A percentile compares a stretch with the other conserved stretches of the same genome.
These are phyloP conservation scores for Calamus simplicifolius DNA, from an alignment of 176 grass and related monocot genomes.

Conservation along the genomic window DNA sequence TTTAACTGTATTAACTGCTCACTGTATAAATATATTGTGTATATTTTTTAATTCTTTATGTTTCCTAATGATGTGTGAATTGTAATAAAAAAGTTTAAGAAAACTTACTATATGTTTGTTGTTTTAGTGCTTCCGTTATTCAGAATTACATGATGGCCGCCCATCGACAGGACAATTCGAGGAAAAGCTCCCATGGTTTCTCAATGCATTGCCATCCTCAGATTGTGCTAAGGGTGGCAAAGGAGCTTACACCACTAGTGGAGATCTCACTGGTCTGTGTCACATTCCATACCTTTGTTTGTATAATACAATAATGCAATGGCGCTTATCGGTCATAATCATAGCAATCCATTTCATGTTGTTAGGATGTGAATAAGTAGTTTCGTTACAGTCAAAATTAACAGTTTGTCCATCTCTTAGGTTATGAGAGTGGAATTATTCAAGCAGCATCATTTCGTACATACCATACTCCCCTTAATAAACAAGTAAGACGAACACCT, in stretches of 20 bases:
- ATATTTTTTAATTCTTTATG: too few relatives aligned
- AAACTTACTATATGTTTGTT: slow-evolving; percentile 19
- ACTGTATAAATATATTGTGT: too few relatives aligned
- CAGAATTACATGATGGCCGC: slow-evolving; percentile 75
- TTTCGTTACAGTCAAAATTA: not conserved
- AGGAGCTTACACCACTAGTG: slow-evolving; percentile 95
- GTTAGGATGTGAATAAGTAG: too few relatives aligned
- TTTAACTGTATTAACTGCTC: too few relatives aligned
- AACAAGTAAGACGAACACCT: slow-evolving; percentile 56
- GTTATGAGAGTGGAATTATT: slow-evolving; percentile 70
- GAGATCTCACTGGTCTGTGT: slow-evolving; percentile 69
- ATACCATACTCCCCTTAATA: slow-evolving; percentile 96
- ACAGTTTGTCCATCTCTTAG: slow-evolving; percentile 30
- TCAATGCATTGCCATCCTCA: slow-evolving; percentile 84
- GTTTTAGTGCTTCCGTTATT: slow-evolving; percentile 64
- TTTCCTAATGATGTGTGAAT: too few relatives aligned
- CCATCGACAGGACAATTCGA: slow-evolving; percentile 77
- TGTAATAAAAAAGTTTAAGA: too few relatives aligned
- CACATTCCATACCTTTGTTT: slow-evolving; percentile 15
- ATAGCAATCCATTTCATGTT: too few relatives aligned
- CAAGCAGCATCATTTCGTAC: slow-evolving; percentile 82
- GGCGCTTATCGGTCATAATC: too few relatives aligned
- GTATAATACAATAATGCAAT: too few relatives aligned
- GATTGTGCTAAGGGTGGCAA: slow-evolving; percentile 96
- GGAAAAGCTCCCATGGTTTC: slow-evolving; percentile 97